Percentiles rank a stretch among this genome's conserved stretches.
These are phyloP conservation scores for Xylariomycetidae sp. DNA, from an alignment of 2,329 filamentous ascomycete genomes.

Conservation along the genomic window DNA sequence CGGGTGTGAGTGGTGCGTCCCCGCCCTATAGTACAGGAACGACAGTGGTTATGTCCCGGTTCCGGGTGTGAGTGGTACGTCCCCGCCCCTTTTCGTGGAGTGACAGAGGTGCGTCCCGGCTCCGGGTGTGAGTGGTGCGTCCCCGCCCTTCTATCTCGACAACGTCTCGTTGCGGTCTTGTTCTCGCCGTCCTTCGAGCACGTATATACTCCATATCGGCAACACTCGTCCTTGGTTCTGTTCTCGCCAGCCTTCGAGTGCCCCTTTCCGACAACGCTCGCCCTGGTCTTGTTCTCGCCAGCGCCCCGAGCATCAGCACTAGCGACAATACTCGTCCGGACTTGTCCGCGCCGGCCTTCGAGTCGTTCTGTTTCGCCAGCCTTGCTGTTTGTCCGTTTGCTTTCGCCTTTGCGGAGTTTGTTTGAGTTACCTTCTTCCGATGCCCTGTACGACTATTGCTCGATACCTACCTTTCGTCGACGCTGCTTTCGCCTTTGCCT, in stretches of 20 bases:
- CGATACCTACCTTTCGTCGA: no score
- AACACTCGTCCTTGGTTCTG: conserved; percentile 10
- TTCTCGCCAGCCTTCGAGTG: conserved; percentile 9
- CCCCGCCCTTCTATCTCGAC: conserved; percentile 10
- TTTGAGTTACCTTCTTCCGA: conserved; percentile 2
- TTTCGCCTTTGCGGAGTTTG: conserved; percentile 1
- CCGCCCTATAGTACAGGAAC: conserved; percentile 4
- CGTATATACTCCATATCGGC: conserved; percentile 3
- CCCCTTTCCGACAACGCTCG: conserved; percentile 6
- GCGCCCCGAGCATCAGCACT: no score
- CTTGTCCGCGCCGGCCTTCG: conserved; percentile 11
- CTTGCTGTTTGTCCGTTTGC: no score
- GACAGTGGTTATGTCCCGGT: conserved; percentile 1
- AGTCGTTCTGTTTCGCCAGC: conserved; percentile 5
- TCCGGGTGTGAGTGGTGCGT: conserved; percentile 8
- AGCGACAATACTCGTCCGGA: conserved; percentile 6
- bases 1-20: conserved; percentile 9
- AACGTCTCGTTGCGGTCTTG: conserved; percentile 9
- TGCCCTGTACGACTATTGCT: conserved; percentile 2
- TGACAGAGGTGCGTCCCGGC: conserved; percentile 1
- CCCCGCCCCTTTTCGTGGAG: conserved; percentile 5
- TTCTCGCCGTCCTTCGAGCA: conserved; percentile 10
- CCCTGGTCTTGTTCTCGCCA: conserved; percentile 2
- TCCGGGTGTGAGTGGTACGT: conserved; percentile 8
- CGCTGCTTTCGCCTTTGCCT: no score